A percentile compares a stretch with the other conserved stretches of the same genome.
Conservation (phyloP, 2,329 filamentous ascomycete genomes). For the Fusarium pseudograminearum region DNA sequence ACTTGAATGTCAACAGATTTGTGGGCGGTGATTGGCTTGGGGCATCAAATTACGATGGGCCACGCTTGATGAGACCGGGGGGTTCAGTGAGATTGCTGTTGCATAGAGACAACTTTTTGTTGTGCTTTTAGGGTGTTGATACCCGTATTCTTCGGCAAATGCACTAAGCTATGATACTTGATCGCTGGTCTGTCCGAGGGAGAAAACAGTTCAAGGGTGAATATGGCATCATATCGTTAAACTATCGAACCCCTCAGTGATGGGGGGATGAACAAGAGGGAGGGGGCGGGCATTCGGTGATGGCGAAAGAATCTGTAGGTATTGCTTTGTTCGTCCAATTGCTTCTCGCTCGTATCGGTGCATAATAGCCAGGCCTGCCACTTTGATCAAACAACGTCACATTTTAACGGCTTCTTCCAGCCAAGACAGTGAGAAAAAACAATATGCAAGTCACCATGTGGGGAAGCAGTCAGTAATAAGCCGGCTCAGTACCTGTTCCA, state of each 20-base stretch:
- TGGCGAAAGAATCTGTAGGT: neutral
- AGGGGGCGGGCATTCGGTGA: neutral
- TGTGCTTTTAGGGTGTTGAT: neutral
- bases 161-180: neutral
- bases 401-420: constrained; percentile 24
- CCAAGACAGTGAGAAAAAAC: constrained; percentile 4
- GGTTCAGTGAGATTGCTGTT: constrained; percentile 45
- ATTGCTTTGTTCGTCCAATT: constrained; percentile 5
- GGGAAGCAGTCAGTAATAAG: constrained; percentile 2
- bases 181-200: constrained; percentile 3
- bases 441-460: constrained; percentile 52
- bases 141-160: constrained; percentile 13
- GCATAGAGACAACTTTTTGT: constrained; percentile 42
- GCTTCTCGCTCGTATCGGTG: constrained; percentile 9
- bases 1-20: constrained; percentile 22
- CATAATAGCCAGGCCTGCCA: constrained; percentile 4
- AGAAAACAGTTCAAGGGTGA: neutral
- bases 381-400: constrained; percentile 23
- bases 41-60: constrained; percentile 43
- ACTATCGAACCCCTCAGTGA: constrained; percentile 12
- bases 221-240: constrained; percentile 24
- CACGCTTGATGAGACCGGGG: constrained; percentile 45
- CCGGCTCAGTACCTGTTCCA: neutral
- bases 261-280: neutral
- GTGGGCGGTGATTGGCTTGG: constrained; percentile 35